A percentile compares a stretch with the other conserved stretches of the same genome.
Evolutionary conservation across 306 rosid species (phyloP).

Genomic region (Acacia acuminata): DNA sequence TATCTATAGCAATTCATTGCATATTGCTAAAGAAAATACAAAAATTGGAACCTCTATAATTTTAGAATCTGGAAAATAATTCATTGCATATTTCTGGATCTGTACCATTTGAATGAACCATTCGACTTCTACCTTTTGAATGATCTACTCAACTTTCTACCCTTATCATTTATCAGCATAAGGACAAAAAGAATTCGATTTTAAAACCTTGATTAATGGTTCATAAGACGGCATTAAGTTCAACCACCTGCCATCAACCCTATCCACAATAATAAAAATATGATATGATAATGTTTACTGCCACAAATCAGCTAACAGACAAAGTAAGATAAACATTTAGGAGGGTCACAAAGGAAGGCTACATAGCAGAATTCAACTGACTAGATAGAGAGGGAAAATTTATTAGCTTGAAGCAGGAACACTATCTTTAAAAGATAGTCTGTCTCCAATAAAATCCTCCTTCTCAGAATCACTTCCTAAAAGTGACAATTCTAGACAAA

Average conservation of each 20-base stretch:
- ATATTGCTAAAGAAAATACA: background rate
- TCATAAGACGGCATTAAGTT: background rate
- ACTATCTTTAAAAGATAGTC: background rate
- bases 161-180: background rate
- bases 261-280: background rate
- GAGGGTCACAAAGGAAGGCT: background rate
- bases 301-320: background rate
- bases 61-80: background rate
- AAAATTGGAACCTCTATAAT: conserved; percentile 4
- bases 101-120: background rate
- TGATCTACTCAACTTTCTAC: background rate
- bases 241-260: background rate
- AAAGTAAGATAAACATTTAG: no score
- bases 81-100: background rate
- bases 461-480: background rate
- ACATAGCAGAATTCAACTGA: background rate
- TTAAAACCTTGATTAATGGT: background rate
- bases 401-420: background rate
- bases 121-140: no score
- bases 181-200: background rate
- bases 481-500: background rate
- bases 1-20: conserved; percentile 6
- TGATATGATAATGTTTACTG: background rate
- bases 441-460: background rate
- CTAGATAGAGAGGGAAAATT: background rate